phyloP scores from a whole-genome alignment of 805 yeast genomes.

The Teunomyces barrocoloradensis region DNA sequence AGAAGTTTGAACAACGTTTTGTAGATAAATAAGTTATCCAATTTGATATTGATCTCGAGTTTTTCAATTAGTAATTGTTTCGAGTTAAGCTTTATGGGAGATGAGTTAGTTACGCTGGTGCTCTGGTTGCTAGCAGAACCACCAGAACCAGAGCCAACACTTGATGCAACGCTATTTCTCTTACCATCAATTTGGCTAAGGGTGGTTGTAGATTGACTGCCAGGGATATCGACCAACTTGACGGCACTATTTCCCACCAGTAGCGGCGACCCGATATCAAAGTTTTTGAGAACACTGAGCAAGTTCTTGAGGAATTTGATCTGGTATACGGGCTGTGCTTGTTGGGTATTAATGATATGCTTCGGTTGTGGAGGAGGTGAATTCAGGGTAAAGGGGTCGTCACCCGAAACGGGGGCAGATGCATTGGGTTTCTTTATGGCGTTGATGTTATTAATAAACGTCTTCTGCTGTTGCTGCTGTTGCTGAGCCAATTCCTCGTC shows the following conservation, averaged over 20 bases:
- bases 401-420: not conserved
- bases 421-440: slow-evolving; percentile 7
- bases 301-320: slow-evolving; percentile 34
- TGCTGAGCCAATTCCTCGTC: slow-evolving; percentile 32
- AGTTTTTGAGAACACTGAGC: slow-evolving; percentile 33
- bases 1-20: slow-evolving; percentile 33
- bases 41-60: slow-evolving; percentile 40
- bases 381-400: slow-evolving; percentile 9
- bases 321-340: slow-evolving; percentile 28
- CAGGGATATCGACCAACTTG: slow-evolving; percentile 9
- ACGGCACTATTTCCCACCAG: not conserved
- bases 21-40: slow-evolving; percentile 39
- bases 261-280: slow-evolving; percentile 31
- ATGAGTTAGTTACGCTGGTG: slow-evolving; percentile 15
- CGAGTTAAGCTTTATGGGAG: slow-evolving; percentile 41
- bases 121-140: not conserved
- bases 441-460: slow-evolving; percentile 13
- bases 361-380: slow-evolving; percentile 5
- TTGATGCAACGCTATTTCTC: not conserved
- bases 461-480: slow-evolving; percentile 22
- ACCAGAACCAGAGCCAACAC: not conserved
- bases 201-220: slow-evolving; percentile 12
- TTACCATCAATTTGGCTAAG: slow-evolving; percentile 11
- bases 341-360: slow-evolving; percentile 7
- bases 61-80: slow-evolving; percentile 43